Percentiles rank a stretch among this genome's conserved stretches.
phyloP scores from a whole-genome alignment of 768 basidiomycete genomes.

The Boletus patriciae region DNA sequence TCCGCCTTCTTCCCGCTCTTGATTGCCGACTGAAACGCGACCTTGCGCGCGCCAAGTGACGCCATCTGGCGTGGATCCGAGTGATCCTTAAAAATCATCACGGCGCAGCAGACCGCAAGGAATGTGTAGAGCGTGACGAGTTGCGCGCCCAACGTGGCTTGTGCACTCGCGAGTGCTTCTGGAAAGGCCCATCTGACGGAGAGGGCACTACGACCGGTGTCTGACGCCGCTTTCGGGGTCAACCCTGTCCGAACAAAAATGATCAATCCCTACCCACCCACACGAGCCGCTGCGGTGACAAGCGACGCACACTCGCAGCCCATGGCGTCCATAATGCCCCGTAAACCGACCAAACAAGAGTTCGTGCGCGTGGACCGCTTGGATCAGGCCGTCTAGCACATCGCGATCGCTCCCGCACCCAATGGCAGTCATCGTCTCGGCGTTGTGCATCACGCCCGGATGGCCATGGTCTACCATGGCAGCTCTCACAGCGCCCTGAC shows the following conservation, averaged over 20 bases:
- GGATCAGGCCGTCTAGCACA: conserved; percentile 69
- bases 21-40: conserved; percentile 64
- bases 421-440: conserved; percentile 75
- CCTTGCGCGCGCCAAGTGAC: conserved; percentile 46
- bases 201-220: no score
- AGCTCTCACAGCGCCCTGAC: conserved; percentile 46
- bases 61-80: conserved; percentile 84
- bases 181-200: no score
- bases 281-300: no score
- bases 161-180: conserved; percentile 36
- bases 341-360: conserved; percentile 86
- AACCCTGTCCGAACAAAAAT: conserved; percentile 48
- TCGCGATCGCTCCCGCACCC: conserved; percentile 80
- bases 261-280: neutral
- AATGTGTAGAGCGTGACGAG: conserved; percentile 40
- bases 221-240: conserved; percentile 49
- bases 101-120: conserved; percentile 76
- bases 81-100: conserved; percentile 87
- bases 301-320: conserved; percentile 67
- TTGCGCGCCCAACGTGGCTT: conserved; percentile 57
- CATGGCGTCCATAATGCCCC: conserved; percentile 69
- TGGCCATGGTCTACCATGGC: conserved; percentile 88
- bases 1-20: conserved; percentile 56
- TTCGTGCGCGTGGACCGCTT: conserved; percentile 64
- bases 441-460: conserved; percentile 79